Base-by-base conservation (phyloP, 257 asterid species). In the Fraxinus anomala region DNA sequence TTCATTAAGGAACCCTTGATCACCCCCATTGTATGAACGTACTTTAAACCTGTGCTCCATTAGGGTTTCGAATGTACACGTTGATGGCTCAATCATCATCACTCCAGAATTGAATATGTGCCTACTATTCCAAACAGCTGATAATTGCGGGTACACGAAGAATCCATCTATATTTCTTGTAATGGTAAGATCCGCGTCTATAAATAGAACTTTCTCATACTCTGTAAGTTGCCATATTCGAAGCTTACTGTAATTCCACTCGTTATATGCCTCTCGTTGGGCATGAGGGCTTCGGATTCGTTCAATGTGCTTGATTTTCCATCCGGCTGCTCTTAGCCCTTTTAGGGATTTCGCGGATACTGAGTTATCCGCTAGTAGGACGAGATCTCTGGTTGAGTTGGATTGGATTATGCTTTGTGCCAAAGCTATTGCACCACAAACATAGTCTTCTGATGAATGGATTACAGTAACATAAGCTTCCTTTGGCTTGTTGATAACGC, bases 181-280 rank as follows among this genome's bases (percentile, higher is more conserved):
- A 3, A 92, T 87, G n/a, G 92, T 21, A 39, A 94, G 80, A 51
- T 94, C 97, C 0, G 97, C 82, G 49, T 90, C 96, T 56, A 94
- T 81, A 73, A 92, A 94, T 6, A 92, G 80, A 14, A 94, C 73
- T 70, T 89, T 94, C 17, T 87, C 85, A 73, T 94, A 94, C 71
- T 88, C 89, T 2, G 71, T 83, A 74, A 92, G 96, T 63, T 87
- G 90, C 97, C 96, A 92, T 80, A 94, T 83, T 24, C 95, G 87
- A 40, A 92, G 96, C 74, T 90, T 94, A 92, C 96, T 94, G 82
- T 92, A 94, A 83, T 94, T 94, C 96, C 95, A 92, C 26, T 90
- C 95, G 59, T 94, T 94, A 82, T 94, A 92, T 0, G 96, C 51
- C 19, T 81, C 80, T 71, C 68, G 80, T 61, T 30, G 21, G 12